Percentiles rank a stretch among this genome's conserved stretches.
Conservation (phyloP, 352 stramenopile genomes). For the Lagenidium giganteum region DNA sequence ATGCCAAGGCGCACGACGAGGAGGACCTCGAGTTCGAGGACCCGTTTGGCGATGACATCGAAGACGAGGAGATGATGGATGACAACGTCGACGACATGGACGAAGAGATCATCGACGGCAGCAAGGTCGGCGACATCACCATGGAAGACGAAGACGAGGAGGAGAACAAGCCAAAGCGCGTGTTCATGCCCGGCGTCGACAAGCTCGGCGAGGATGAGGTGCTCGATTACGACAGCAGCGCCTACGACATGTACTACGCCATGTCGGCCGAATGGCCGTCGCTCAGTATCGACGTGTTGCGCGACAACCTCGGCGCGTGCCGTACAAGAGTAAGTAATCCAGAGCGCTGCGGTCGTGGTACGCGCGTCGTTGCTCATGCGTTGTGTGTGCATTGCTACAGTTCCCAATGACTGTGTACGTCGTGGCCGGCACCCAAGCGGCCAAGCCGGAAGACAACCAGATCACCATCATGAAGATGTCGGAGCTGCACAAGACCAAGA, state of each 20-base stretch:
- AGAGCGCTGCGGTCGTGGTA: too few species aligned
- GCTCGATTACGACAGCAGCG: constrained; percentile 98
- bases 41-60: constrained; percentile 84
- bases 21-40: constrained; percentile 86
- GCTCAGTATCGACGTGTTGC: constrained; percentile 96
- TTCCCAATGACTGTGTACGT: constrained; percentile 97
- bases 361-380: constrained; percentile 1
- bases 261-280: constrained; percentile 97
- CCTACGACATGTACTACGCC: constrained; percentile 99
- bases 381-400: constrained; percentile 8
- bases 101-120: constrained; percentile 54
- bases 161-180: constrained; percentile 68
- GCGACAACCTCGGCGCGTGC: constrained; percentile 92
- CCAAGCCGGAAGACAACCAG: constrained; percentile 92
- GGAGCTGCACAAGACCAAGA: constrained; percentile 94
- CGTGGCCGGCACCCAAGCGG: constrained; percentile 95
- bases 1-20: constrained; percentile 30
- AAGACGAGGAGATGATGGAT: constrained; percentile 89
- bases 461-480: constrained; percentile 98
- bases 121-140: constrained; percentile 39
- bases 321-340: constrained; percentile 55
- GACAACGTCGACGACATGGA: constrained; percentile 55
- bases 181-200: constrained; percentile 93
- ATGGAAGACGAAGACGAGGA: constrained; percentile 46
- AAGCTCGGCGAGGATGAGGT: constrained; percentile 90